phyloP scores from a whole-genome alignment of 495 filamentous ascomycete species.

The Neurospora africana region DNA sequence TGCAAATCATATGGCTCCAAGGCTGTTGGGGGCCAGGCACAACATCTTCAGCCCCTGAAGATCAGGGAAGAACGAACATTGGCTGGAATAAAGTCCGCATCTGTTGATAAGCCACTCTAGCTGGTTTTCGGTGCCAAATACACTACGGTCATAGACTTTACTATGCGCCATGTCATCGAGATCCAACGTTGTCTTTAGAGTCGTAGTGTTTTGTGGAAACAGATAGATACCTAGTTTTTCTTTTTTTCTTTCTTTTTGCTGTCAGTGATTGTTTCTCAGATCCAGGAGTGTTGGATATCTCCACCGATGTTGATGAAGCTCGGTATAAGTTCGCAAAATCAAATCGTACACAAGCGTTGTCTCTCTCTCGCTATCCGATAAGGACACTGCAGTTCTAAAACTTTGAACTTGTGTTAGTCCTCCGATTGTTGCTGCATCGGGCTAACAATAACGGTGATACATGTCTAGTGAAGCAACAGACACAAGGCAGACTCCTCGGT shows the following conservation, averaged over 20 bases:
- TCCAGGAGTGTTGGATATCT: not conserved
- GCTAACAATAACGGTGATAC: not conserved
- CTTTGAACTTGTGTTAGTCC: not conserved
- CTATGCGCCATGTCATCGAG: not conserved
- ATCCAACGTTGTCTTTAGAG: not conserved
- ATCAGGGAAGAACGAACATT: not conserved
- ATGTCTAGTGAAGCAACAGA: not conserved
- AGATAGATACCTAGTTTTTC: no score
- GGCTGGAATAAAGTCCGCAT: not conserved
- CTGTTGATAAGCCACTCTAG: not conserved
- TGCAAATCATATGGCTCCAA: not conserved
- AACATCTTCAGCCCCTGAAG: not conserved
- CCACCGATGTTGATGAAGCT: not conserved
- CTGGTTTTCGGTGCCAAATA: not conserved
- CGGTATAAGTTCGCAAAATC: not conserved
- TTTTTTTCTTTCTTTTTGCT: not conserved
- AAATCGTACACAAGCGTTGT: not conserved
- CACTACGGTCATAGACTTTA: not conserved
- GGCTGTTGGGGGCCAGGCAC: not conserved
- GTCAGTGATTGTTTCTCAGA: not conserved
- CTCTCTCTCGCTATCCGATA: not conserved
- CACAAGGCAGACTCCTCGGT: not conserved
- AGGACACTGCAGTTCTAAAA: not conserved
- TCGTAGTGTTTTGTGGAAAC: not conserved
- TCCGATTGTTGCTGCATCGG: not conserved